Evolutionary conservation across 148 eudicot species (phyloP).

Genomic region (Camellia sinensis): DNA sequence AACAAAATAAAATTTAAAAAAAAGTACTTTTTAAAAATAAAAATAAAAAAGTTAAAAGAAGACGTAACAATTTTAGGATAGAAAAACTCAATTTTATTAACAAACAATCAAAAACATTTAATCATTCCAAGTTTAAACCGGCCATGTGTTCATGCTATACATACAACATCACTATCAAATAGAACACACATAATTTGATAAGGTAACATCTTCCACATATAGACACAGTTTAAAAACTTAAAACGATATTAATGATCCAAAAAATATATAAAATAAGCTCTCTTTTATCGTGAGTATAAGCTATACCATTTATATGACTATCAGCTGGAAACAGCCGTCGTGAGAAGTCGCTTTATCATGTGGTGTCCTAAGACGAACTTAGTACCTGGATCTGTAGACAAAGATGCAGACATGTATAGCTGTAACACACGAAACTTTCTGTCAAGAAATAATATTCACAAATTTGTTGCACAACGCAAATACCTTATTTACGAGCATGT

Average conservation of each 20-base stretch:
- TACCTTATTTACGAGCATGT: slow-evolving; percentile 94
- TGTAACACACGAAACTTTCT: neutral
- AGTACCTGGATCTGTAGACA: slow-evolving; percentile 63
- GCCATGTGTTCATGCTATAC: neutral
- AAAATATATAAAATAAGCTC: neutral
- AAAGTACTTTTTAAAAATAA: neutral
- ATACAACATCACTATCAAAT: neutral
- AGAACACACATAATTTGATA: neutral
- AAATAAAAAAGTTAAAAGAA: neutral
- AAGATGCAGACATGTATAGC: neutral
- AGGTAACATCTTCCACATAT: neutral
- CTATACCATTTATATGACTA: slow-evolving; percentile 1
- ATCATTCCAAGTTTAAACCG: slow-evolving; percentile 2
- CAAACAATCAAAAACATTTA: neutral
- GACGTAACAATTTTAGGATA: neutral
- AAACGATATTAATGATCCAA: neutral
- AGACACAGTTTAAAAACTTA: neutral
- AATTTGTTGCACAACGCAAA: slow-evolving; percentile 5
- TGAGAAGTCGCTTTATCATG: slow-evolving; percentile 19
- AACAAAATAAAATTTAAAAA: neutral
- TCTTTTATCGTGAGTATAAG: neutral
- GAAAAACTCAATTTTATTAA: neutral
- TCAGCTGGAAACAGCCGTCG: slow-evolving; percentile 4
- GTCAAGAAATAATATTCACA: neutral
- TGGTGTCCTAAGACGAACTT: slow-evolving; percentile 42